Evolutionary conservation across 805 yeast species (phyloP).

Genomic region (Ogataea neopini): DNA sequence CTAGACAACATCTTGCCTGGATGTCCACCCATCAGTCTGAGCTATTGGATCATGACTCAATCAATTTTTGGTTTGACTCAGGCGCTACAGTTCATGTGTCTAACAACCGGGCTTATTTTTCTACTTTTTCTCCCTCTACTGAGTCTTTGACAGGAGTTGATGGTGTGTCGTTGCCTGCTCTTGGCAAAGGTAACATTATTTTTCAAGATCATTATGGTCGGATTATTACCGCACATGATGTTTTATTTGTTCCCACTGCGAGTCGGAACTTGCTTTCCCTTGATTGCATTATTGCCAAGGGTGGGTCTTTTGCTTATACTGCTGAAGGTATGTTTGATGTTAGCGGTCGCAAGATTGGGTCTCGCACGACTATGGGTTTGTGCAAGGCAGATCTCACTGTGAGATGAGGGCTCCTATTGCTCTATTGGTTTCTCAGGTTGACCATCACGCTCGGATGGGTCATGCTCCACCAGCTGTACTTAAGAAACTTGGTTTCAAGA

Average conservation of each 20-base stretch:
- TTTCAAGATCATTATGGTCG: background rate
- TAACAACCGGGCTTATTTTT: constrained; percentile 3
- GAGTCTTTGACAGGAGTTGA: background rate
- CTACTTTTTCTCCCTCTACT: constrained; percentile 1
- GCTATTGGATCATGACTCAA: background rate
- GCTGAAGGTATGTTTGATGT: background rate
- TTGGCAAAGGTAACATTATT: constrained; percentile 1
- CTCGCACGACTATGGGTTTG: background rate
- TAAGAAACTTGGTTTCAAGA: background rate
- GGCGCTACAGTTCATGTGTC: constrained; percentile 5
- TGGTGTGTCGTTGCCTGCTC: background rate
- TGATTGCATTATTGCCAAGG: background rate
- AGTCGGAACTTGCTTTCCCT: background rate
- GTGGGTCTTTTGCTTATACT: constrained; percentile 1
- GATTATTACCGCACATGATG: constrained; percentile 2
- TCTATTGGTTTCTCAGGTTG: background rate
- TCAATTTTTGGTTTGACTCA: constrained; percentile 5
- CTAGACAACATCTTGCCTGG: constrained; percentile 2
- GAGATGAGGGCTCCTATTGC: background rate
- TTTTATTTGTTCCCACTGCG: background rate
- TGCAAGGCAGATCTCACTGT: background rate
- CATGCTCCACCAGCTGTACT: constrained; percentile 2
- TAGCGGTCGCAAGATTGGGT: background rate
- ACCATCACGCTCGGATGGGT: background rate
- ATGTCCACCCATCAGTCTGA: background rate